These are phyloP conservation scores for Symbiotaphrina buchneri DNA, from an alignment of 495 filamentous ascomycete genomes.

Conservation along the genomic window DNA sequence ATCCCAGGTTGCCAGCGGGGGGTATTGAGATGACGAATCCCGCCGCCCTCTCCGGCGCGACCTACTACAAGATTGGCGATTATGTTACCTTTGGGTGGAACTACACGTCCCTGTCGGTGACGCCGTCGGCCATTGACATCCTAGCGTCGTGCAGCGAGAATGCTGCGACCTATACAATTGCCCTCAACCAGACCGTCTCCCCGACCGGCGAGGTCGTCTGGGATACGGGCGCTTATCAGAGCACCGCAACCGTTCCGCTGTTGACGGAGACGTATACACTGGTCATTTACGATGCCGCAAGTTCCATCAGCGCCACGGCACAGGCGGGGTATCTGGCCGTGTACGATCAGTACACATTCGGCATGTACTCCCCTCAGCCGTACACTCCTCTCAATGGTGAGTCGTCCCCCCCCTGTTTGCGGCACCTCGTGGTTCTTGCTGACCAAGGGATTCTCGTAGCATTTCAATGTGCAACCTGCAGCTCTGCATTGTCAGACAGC, in stretches of 20 bases:
- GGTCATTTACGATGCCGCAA: conserved; percentile 53
- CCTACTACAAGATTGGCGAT: conserved; percentile 79
- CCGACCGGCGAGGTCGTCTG: conserved; percentile 17
- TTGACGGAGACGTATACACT: conserved; percentile 66
- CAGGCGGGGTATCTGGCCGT: conserved; percentile 50
- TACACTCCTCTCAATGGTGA: conserved; percentile 38
- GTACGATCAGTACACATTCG: conserved; percentile 44
- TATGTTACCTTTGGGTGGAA: conserved; percentile 81
- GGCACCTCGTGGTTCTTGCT: conserved; percentile 1
- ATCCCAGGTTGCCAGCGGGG: conserved; percentile 36
- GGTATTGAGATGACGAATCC: conserved; percentile 71
- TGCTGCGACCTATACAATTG: conserved; percentile 39
- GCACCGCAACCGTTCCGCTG: conserved; percentile 32
- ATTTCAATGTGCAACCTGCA: conserved; percentile 48
- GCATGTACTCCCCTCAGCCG: conserved; percentile 51
- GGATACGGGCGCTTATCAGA: conserved; percentile 42
- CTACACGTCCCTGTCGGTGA: conserved; percentile 67
- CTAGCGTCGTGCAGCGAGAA: conserved; percentile 55
- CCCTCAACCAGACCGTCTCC: conserved; percentile 24
- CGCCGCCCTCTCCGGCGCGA: conserved; percentile 24
- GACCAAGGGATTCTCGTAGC: conserved; percentile 10
- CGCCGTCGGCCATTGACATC: conserved; percentile 60
- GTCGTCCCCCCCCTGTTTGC: conserved; percentile 9
- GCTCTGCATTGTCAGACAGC: conserved; percentile 35
- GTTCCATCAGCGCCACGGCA: conserved; percentile 33